phyloP scores from a whole-genome alignment of 768 basidiomycete genomes.

The Pulveroboletus ravenelii region DNA sequence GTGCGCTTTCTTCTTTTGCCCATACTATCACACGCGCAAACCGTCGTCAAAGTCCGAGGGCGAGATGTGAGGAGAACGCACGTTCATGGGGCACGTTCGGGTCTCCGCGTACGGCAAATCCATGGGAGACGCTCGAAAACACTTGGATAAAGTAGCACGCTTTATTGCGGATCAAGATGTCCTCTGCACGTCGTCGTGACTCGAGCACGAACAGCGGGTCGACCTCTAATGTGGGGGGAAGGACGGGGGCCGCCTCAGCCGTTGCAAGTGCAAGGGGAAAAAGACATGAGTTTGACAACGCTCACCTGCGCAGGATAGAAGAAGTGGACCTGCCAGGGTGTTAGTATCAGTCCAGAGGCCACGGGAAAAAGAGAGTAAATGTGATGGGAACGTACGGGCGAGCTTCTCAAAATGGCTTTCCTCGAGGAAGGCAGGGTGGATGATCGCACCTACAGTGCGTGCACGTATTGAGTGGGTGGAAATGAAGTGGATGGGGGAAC shows the following conservation, averaged over 20 bases:
- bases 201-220: conserved; percentile 48
- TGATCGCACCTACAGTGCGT: conserved; percentile 37
- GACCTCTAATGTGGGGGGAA: conserved; percentile 32
- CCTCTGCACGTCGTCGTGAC: conserved; percentile 50
- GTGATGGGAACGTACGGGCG: conserved; percentile 24
- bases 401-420: conserved; percentile 50
- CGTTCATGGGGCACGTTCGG: conserved; percentile 15
- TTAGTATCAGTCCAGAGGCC: background rate
- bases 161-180: conserved; percentile 46
- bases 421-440: conserved; percentile 47
- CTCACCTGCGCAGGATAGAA: conserved; percentile 13
- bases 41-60: background rate
- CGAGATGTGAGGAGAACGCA: conserved; percentile 1
- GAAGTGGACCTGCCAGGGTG: too few species aligned
- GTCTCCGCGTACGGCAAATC: conserved; percentile 12
- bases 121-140: conserved; percentile 35
- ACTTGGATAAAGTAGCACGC: conserved; percentile 51
- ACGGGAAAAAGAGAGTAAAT: too few species aligned
- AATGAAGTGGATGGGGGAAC: background rate
- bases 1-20: conserved; percentile 55
- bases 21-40: conserved; percentile 38
- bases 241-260: background rate
- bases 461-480: background rate
- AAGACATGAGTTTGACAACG: background rate
- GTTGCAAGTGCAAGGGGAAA: background rate